A percentile compares a stretch with the other conserved stretches of the same genome.
Evolutionary conservation across 495 filamentous ascomycete species (phyloP).

Genomic region (Aspergillus hancockii): DNA sequence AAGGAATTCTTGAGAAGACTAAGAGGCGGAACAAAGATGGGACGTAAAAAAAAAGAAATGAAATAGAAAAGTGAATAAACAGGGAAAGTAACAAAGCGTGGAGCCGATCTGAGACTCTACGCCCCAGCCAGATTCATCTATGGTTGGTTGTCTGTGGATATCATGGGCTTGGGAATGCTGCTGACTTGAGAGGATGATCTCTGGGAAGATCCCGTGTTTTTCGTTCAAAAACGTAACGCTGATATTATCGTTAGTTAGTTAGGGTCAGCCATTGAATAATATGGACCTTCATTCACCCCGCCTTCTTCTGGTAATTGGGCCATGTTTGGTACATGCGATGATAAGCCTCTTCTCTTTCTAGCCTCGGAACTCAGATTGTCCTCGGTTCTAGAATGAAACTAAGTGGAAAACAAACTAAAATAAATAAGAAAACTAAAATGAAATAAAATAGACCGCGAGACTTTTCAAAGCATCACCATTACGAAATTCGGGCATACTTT

Average conservation of each 20-base stretch:
- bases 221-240: background rate
- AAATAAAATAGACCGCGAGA: background rate
- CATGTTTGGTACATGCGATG: background rate
- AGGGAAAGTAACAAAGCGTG: slow-evolving; percentile 2
- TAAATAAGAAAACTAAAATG: no score
- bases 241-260: background rate
- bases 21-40: background rate
- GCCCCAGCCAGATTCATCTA: background rate
- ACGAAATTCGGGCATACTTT: background rate
- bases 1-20: no score
- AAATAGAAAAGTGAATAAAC: background rate
- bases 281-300: background rate
- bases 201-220: background rate
- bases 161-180: background rate
- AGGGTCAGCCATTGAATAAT: background rate
- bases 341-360: background rate
- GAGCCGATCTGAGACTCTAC: background rate
- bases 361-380: background rate
- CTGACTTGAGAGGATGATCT: background rate
- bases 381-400: background rate
- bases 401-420: background rate
- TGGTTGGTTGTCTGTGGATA: background rate
- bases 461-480: background rate
- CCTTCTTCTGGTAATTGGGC: background rate
- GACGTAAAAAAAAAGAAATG: background rate